phyloP scores from a whole-genome alignment of 1,139 yeast species.

The Blastobotrys ciferrii region DNA sequence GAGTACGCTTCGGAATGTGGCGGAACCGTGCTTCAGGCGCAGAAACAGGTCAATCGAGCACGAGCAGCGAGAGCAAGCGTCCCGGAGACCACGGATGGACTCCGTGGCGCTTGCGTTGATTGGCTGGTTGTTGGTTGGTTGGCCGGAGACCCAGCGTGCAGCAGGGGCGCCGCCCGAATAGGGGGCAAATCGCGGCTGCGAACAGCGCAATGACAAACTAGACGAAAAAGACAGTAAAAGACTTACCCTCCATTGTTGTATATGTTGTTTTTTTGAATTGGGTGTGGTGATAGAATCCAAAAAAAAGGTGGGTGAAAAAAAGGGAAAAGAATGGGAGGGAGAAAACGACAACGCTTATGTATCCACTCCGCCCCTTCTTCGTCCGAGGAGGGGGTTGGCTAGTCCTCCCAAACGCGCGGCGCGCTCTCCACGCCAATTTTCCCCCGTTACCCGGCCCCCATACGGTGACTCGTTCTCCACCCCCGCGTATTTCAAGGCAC shows the following conservation, averaged over 20 bases:
- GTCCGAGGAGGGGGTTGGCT: slow-evolving; percentile 6
- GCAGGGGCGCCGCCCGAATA: too few relatives aligned
- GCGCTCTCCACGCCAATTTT: not conserved
- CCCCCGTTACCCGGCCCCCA: slow-evolving; percentile 6
- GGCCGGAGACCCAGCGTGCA: too few relatives aligned
- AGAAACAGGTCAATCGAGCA: not conserved
- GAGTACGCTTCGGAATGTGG: not conserved
- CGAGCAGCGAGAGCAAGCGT: not conserved
- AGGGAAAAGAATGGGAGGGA: slow-evolving; percentile 20
- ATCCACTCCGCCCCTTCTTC: slow-evolving; percentile 8
- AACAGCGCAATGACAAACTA: slow-evolving; percentile 17
- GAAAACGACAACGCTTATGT: slow-evolving; percentile 12
- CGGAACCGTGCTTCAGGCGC: not conserved
- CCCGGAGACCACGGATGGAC: not conserved
- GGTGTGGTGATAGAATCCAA: slow-evolving; percentile 19
- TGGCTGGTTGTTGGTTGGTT: too few relatives aligned
- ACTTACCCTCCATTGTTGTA: slow-evolving; percentile 32
- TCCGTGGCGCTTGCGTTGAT: not conserved
- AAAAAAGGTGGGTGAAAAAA: slow-evolving; percentile 22
- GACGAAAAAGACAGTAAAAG: not conserved
- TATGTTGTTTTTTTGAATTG: slow-evolving; percentile 4
- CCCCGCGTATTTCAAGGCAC: not conserved
- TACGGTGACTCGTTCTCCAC: slow-evolving; percentile 8
- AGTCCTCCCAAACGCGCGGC: slow-evolving; percentile 7
- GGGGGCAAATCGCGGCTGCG: slow-evolving; percentile 9